phyloP scores from a whole-genome alignment of 2,329 filamentous ascomycete species.

The Claviceps digitariae region DNA sequence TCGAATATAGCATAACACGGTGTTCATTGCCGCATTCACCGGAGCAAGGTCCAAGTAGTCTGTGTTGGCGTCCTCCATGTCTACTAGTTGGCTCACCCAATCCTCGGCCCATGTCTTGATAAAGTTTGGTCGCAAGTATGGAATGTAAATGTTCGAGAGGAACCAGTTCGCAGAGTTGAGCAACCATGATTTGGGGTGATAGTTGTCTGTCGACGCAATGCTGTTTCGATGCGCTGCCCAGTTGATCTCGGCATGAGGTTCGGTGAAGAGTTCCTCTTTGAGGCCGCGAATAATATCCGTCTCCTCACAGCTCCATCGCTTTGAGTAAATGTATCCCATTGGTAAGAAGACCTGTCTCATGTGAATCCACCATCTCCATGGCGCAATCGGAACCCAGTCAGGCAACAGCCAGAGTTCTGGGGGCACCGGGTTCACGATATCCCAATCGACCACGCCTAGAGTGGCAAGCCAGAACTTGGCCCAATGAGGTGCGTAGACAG shows the following conservation, averaged over 20 bases:
- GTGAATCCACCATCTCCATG: conserved; percentile 97
- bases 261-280: conserved; percentile 67
- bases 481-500: conserved; percentile 79
- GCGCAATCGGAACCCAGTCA: conserved; percentile 79
- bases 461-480: conserved; percentile 91
- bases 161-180: conserved; percentile 68
- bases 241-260: conserved; percentile 64
- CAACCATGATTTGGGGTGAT: conserved; percentile 80
- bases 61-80: conserved; percentile 89
- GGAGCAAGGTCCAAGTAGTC: conserved; percentile 76
- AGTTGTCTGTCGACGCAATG: conserved; percentile 71
- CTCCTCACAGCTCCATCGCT: conserved; percentile 62
- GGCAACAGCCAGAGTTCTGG: conserved; percentile 89
- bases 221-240: conserved; percentile 70
- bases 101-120: conserved; percentile 62
- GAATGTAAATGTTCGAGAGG: conserved; percentile 67
- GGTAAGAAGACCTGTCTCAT: conserved; percentile 93
- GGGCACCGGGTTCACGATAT: conserved; percentile 86
- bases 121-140: conserved; percentile 54
- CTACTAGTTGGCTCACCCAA: conserved; percentile 70
- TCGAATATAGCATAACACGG: conserved; percentile 70
- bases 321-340: conserved; percentile 84
- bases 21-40: conserved; percentile 83
- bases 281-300: conserved; percentile 61
- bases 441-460: conserved; percentile 74